Conservation (phyloP, 2,329 filamentous ascomycete species). For the Monilinia fructicola region DNA sequence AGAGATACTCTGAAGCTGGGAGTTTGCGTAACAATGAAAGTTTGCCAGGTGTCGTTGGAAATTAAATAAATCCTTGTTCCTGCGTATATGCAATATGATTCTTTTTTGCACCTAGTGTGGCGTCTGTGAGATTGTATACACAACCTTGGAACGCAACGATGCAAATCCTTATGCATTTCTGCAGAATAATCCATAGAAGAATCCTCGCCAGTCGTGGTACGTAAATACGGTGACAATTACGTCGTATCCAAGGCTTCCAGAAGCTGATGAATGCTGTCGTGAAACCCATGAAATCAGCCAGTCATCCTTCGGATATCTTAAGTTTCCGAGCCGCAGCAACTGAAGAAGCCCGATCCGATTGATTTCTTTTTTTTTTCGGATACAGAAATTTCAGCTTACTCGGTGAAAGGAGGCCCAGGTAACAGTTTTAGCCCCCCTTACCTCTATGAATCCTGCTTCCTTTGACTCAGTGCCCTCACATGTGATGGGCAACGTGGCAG, state of each 20-base stretch:
- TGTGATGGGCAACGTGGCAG: slow-evolving; percentile 3
- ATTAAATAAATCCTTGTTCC: slow-evolving; percentile 8
- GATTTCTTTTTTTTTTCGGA: not conserved
- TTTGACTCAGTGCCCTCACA: not conserved
- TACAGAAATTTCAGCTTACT: slow-evolving; percentile 10
- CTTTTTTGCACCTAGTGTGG: not conserved
- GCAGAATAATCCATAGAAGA: not conserved
- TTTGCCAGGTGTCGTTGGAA: not conserved
- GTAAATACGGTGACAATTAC: not conserved
- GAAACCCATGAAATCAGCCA: not conserved
- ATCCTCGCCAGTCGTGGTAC: not conserved
- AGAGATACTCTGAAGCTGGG: not conserved
- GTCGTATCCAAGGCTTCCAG: slow-evolving; percentile 15
- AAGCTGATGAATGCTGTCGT: slow-evolving; percentile 14
- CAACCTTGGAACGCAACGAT: not conserved
- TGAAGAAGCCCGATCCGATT: not conserved
- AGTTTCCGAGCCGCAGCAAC: not conserved
- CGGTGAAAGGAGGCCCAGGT: not conserved
- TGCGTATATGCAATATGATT: not conserved
- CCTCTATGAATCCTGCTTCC: not conserved
- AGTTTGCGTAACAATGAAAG: not conserved
- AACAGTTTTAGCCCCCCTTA: not conserved
- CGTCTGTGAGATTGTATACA: not conserved
- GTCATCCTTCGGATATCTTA: not conserved
- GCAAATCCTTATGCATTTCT: slow-evolving; percentile 4